Evolutionary conservation across 495 filamentous ascomycete species (phyloP), one percentile per base, ranked within the genome.

Genomic region (Evernia prunastri): DNA sequence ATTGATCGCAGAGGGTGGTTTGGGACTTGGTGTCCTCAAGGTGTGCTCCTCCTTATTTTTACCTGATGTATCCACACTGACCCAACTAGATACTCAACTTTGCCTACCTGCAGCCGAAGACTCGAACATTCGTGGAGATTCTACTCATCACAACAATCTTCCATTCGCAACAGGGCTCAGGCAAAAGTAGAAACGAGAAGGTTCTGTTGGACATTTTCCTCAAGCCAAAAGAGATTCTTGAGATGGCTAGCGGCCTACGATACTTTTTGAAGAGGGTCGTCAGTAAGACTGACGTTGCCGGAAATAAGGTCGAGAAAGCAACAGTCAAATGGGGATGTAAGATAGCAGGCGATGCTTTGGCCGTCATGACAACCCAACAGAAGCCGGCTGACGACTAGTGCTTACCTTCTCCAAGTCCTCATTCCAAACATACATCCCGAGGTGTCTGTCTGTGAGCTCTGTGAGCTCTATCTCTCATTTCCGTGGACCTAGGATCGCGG

Each of bases 201-300:
- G 70, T 77, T 2, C 70, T 92, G n/a, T 72, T 83, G 65, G 81
- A 84, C 31, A 77, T 90, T n/a, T 89, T 94, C 70, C 67, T 80
- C 45, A 82, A 80, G 17, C 80, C 79, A 2, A 80, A 80, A 42
- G 84, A 84, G 23, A 80, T 79, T 10, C 82, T 86, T 2, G 80
- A 86, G 53, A 77, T 96, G 59, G 84, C 82, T 1, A 82, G 81
- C 65, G 88, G 89, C 4, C 68, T 96, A 63, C 87, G 87, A 51
- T 92, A 84, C 70, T 95, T 97, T 72, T 63, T 96, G 33, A 83
- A 81, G 70, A 92, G 87, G 73, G 82, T 88, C 29, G 84, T 96
- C 8, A 79, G 84, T 29, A 90, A 86, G 70, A 87, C 86, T 0
- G 87, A 92, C 68, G 78, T 96, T 68, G 84, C 85, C 13, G 79